Percentiles rank a stretch among this genome's conserved stretches.
Conservation (phyloP, 129 eudicot species). For the Smallanthus sonchifolius region DNA sequence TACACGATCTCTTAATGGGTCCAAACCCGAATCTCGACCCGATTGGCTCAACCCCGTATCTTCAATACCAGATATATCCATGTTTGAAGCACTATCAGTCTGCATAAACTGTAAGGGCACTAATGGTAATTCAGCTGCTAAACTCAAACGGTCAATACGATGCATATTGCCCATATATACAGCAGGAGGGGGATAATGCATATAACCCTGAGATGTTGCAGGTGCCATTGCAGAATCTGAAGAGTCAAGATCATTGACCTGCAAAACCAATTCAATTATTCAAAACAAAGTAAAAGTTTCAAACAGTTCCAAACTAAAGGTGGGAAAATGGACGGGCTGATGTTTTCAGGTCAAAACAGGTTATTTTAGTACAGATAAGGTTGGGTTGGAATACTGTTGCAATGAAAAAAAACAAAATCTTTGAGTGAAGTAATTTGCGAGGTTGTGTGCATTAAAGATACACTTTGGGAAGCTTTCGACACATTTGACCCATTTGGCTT, state of each 20-base stretch:
- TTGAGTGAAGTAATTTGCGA: background rate
- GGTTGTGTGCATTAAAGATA: background rate
- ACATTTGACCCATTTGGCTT: background rate
- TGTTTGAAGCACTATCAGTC: conserved; percentile 25
- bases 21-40: conserved; percentile 24
- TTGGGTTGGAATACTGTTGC: background rate
- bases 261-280: conserved; percentile 25
- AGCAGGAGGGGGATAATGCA: conserved; percentile 51
- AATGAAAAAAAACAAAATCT: background rate
- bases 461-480: background rate
- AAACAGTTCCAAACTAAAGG: background rate
- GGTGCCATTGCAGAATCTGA: conserved; percentile 47
- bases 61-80: conserved; percentile 29
- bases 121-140: conserved; percentile 50
- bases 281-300: conserved; percentile 12
- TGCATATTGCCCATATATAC: conserved; percentile 43
- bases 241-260: conserved; percentile 61
- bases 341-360: conserved; percentile 1
- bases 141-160: conserved; percentile 39
- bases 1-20: conserved; percentile 44
- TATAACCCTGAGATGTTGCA: conserved; percentile 43
- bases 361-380: background rate
- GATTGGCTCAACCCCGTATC: conserved; percentile 9
- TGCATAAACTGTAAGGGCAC: conserved; percentile 30
- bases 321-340: background rate